These are phyloP conservation scores for Russula lepida DNA, from an alignment of 768 basidiomycete genomes.

Conservation along the genomic window DNA sequence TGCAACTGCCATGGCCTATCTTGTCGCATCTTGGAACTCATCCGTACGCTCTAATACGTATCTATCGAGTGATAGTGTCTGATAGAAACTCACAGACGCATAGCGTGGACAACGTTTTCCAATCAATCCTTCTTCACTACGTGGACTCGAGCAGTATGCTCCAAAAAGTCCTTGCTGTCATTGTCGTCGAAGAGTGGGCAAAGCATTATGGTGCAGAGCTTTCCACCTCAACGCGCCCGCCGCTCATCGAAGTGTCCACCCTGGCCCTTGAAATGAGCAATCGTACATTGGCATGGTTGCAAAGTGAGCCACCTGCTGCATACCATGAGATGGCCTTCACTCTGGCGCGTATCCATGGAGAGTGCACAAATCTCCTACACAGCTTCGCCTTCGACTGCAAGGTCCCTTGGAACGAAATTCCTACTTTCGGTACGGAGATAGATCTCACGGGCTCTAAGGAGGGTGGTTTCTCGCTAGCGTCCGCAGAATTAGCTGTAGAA, in stretches of 20 bases:
- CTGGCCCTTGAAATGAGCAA: slow-evolving; percentile 60
- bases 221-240: slow-evolving; percentile 23
- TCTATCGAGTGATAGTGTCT: neutral
- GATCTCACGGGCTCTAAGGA: slow-evolving; percentile 59
- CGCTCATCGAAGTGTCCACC: slow-evolving; percentile 47
- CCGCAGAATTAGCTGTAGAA: slow-evolving; percentile 64
- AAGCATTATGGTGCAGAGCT: slow-evolving; percentile 37
- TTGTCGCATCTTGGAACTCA: slow-evolving; percentile 60
- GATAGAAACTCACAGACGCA: slow-evolving; percentile 23
- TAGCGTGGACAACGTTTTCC: slow-evolving; percentile 57
- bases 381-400: slow-evolving; percentile 85
- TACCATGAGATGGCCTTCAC: slow-evolving; percentile 89
- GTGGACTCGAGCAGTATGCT: slow-evolving; percentile 85
- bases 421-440: slow-evolving; percentile 66
- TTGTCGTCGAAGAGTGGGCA: slow-evolving; percentile 92
- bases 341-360: slow-evolving; percentile 69
- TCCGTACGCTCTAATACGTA: slow-evolving; percentile 35
- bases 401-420: slow-evolving; percentile 70
- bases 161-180: slow-evolving; percentile 78
- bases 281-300: slow-evolving; percentile 67
- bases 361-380: slow-evolving; percentile 73
- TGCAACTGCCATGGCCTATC: slow-evolving; percentile 65
- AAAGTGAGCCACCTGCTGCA: slow-evolving; percentile 61
- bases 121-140: slow-evolving; percentile 69
- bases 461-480: slow-evolving; percentile 70